phyloP scores from a whole-genome alignment of 495 filamentous ascomycete species.

The Oleoguttula mirabilis region DNA sequence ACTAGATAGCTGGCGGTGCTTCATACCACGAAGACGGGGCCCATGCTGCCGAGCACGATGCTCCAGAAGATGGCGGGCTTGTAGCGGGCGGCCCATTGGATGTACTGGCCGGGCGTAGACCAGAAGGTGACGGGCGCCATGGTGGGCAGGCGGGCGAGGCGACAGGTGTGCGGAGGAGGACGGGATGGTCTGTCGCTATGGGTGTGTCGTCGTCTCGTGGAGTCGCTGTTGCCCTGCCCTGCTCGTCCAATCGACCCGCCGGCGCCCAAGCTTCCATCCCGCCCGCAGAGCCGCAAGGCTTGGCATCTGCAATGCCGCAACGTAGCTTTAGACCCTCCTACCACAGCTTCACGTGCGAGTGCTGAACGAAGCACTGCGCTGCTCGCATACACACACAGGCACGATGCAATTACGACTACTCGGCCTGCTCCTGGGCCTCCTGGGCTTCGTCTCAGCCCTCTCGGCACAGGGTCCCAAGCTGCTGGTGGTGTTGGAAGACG shows the following conservation, averaged over 20 bases:
- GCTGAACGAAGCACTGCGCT: no score
- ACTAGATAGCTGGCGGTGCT: not conserved
- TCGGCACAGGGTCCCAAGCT: constrained; percentile 72
- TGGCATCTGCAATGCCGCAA: constrained; percentile 8
- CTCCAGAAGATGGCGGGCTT: constrained; percentile 84
- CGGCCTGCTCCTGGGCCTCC: constrained; percentile 51
- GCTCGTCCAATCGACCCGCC: no score
- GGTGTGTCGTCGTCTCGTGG: not conserved
- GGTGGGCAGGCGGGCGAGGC: no score
- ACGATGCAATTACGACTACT: constrained; percentile 69
- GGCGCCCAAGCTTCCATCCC: constrained; percentile 1
- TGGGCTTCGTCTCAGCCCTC: constrained; percentile 56
- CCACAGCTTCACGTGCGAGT: no score
- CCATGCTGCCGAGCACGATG: constrained; percentile 53
- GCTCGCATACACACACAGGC: constrained; percentile 1
- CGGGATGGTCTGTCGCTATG: not conserved
- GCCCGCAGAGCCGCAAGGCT: constrained; percentile 12
- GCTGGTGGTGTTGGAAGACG: constrained; percentile 77
- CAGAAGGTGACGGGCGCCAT: constrained; percentile 60
- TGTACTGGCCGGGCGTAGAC: constrained; percentile 64
- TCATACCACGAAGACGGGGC: constrained; percentile 52
- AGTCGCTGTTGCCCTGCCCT: no score
- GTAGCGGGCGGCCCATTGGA: constrained; percentile 74
- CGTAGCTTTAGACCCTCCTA: no score
- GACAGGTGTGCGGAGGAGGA: no score